Evolutionary conservation across 345 rosid species (phyloP), one percentile per base, ranked within the genome.

Genomic region (Carallia brachiata): DNA sequence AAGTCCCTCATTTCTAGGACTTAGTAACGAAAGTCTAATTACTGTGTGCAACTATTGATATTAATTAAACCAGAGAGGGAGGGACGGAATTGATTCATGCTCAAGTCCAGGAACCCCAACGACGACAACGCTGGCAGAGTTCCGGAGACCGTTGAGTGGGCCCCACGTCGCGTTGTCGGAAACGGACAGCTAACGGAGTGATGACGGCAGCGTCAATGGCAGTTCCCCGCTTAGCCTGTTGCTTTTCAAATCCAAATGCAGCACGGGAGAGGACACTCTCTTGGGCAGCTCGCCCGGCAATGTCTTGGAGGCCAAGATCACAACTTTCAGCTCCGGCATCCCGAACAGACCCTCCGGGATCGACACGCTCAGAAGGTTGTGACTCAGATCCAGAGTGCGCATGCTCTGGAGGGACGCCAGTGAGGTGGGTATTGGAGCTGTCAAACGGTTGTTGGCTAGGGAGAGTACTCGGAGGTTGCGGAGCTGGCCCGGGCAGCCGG

Each of bases 311-410:
- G 84, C 67, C 76, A 92, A 70, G 52, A 92, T 79, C 65, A 88
- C 71, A 18, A 88, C 89, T 67, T 80, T 84, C 47, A 71, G 32
- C 64, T 28, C 61, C 16, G 65, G 44, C 19, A 23, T 23, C 23
- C 31, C 63, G 54, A 68, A 68, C 10, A 92, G 79, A 50, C 68
- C 72, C 0, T 81, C 76, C 4, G 89, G 98, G 63, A 88, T 73
- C 31, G 81, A 52, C n/a, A 95, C 95, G 34, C 85, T 73, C 79
- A 90, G 84, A 44, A 65, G 87, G 88, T 90, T 92, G 82, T 72
- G 75, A 66, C 93, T 89, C 71, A 92, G 86, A 75, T 89, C 98
- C 68, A 92, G 87, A 3, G 93, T 92, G 83, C 90, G 96, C 58
- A 92, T 75, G 66, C 60, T 57, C 3, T 61, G 77, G 69, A 87